Evolutionary conservation across 2,329 filamentous ascomycete species (phyloP), one percentile per base, ranked within the genome.

Genomic region (Ophiostoma piceae): DNA sequence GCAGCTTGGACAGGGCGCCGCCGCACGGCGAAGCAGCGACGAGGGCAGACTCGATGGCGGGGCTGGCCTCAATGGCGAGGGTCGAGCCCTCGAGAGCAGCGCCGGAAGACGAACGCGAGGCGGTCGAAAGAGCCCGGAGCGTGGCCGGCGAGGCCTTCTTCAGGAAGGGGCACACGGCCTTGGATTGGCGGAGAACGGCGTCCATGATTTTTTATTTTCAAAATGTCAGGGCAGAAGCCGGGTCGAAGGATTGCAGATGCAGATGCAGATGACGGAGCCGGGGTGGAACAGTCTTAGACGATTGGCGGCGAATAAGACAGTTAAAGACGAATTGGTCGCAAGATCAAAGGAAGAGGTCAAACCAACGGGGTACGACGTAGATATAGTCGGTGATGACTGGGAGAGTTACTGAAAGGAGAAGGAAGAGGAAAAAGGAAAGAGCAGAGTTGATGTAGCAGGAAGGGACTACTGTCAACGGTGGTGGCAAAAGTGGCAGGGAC

Each of bases 151-250:
- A 94, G 47, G 95, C 94, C 82, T 94, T 92, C 85, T 94, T 94
- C 80, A 99, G 85, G 83, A 99, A 99, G 70, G 95, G 95, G 83
- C 95, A 99, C 89, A 99, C 91, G 79, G 91, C 88, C 85, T 94
- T 93, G 79, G 94, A 97, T 82, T 98, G 94, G 80, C 92, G 92
- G 77, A 98, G 88, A 76, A 97, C 89, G 77, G 92, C 87, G 85
- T 99, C 95, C 95, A 99, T 99, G 67, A 11, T 62, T 22, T 64
- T 6, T 16, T 35, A 26, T 57, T 11, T 11, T 57, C 12, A 14
- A 41, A 47, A n/a, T 47, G 16, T 43, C 2, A 35, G 41, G 41
- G 12, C 41, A 12, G 19, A n/a, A 47, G 22, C 26, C 26, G 5
- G 57, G 26, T 62, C 57, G 22, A 62, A 29, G 14, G 26, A 62